Base-by-base conservation (phyloP, 2,329 filamentous ascomycete species). In the Fusarium staphyleae region DNA sequence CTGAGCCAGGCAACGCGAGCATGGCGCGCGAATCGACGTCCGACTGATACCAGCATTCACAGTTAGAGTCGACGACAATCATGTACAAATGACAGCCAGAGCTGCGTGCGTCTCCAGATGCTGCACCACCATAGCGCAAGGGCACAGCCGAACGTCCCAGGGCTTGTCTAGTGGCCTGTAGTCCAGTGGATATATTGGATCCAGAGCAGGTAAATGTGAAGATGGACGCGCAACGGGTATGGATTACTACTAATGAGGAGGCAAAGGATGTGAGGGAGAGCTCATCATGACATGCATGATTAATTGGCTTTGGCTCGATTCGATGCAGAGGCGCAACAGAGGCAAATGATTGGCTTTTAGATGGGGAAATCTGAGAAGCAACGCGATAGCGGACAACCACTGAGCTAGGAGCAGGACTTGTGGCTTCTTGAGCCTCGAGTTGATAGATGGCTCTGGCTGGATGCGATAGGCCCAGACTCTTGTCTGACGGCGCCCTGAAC, bases 241-340 rank as follows among this genome's bases (percentile, higher is more conserved):
- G 13, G 12, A 44, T 54, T 29, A 29, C 37, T 33, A 40, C 18
- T 45, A 42, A 34, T 37, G 40, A 26, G 28, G 44, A 57, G 36
- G 45, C 33, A 10, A 15, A 18, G 24, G 41, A 50, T 39, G 40
- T 28, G 30, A 60, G 57, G 52, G 52, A 57, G 35, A 36, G 29
- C 32, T 57, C 55, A 63, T 60, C 55, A 58, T 66, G 62, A 66
- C 65, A 68, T 66, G 64, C 65, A 64, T 66, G 55, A 50, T 66
- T 64, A 64, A 60, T 61, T 67, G 62, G 58, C 43, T 48, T 57
- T 48, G 54, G 57, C 19, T 52, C 50, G 48, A 35, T 44, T 35
- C 44, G 52, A 53, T 60, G 45, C 43, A 55, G 48, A 40, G 51
- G 13, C 48, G 52, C 47, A 44, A 56, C 16, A 11, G 16, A 18